Base-by-base conservation (phyloP, 371 early-diverging fungal species). In the Dinochytrium kinnereticum region DNA sequence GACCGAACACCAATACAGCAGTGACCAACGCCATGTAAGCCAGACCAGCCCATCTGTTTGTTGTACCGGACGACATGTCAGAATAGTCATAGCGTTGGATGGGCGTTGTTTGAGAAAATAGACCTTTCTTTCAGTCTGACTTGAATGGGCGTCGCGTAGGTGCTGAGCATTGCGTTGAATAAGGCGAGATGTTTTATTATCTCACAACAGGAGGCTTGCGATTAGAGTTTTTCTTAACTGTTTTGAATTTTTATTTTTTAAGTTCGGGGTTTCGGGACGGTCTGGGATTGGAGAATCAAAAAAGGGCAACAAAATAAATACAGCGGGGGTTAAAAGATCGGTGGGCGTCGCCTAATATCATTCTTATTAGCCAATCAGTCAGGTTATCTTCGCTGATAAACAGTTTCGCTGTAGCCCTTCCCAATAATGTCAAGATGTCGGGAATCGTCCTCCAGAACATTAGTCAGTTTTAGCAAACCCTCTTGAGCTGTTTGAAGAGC, bases 401-500 rank as follows among this genome's bases (percentile, higher is more conserved):
- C 3, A 5, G 61, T 61, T 34, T 61, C 61, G 34, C 34, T 61
- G 67, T 84, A 84, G 38, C 73, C 78, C 28, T 75, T 53, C 34
- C 31, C 19, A 59, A 84, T 76, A 17, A 69, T 49, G 24, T 68
- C 65, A 1, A 79, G 49, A 53, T 74, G 70, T 30, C 59, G 50
- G 28, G 51, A 37, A 55, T 81, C 84, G 24, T 77, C 69, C 37
- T 78, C 77, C 2, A 76, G 55, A 3, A 84, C 72, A 21, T 71
- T 64, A 21, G 76, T 80, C 49, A 84, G 38, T 24, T 75, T 72
- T 44, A 49, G 64, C 51, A 84, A 64, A 5, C 84, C 84, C 31
- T 72, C 76, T 30, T 76, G 76, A 24, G 77, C 70, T 3, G 70
- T 79, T n/a, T 55, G 49, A 17, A 84, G 70, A 15, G 82, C 77